Evolutionary conservation across 306 rosid genomes (phyloP).

Genomic region (Trifolium repens): DNA sequence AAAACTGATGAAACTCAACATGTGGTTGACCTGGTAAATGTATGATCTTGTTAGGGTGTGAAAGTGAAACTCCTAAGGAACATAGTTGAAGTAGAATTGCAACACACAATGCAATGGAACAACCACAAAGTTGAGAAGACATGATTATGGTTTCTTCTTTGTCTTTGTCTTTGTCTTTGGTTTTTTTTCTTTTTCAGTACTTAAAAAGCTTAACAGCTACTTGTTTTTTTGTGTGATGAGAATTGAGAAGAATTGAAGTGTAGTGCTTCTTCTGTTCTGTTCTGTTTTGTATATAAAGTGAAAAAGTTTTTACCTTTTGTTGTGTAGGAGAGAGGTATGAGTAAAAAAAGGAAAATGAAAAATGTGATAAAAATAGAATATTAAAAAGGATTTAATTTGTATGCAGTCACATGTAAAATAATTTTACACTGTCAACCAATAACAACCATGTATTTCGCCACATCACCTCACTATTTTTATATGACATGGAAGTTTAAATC

Average conservation of each 20-base stretch:
- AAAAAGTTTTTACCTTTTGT: neutral
- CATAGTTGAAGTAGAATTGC: constrained; percentile 11
- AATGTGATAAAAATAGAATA: neutral
- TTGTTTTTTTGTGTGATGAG: neutral
- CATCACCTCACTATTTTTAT: no score
- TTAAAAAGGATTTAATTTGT: no score
- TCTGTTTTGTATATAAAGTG: constrained; percentile 11
- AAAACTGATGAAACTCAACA: constrained; percentile 63
- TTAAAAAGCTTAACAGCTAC: constrained; percentile 16
- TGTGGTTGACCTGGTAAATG: constrained; percentile 73
- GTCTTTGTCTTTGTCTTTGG: neutral
- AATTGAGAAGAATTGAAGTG: neutral
- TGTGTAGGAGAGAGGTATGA: neutral
- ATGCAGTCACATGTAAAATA: no score
- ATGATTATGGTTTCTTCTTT: constrained; percentile 3
- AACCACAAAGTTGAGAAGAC: constrained; percentile 40
- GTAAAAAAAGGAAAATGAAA: neutral
- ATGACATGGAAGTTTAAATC: no score
- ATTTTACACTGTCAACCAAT: no score
- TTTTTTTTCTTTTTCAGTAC: neutral
- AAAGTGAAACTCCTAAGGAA: constrained; percentile 33
- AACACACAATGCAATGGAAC: constrained; percentile 39
- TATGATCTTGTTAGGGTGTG: constrained; percentile 49
- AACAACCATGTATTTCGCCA: no score
- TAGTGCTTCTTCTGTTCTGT: neutral